phyloP scores from a whole-genome alignment of 306 rosid species.

The Lathyrus tuberosus region DNA sequence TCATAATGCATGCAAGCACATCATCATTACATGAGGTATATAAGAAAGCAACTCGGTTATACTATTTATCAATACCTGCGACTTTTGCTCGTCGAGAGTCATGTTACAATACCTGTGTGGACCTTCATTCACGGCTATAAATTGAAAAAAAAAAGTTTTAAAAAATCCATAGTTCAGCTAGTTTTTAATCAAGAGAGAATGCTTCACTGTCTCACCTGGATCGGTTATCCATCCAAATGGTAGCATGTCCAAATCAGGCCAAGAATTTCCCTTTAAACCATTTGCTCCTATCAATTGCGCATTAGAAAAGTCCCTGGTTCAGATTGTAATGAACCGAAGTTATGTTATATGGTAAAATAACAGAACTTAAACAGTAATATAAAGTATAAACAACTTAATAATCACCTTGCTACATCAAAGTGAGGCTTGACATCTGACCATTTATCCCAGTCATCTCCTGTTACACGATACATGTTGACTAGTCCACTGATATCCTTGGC shows the following conservation, averaged over 20 bases:
- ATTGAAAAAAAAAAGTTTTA: not conserved
- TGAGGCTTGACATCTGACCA: constrained; percentile 75
- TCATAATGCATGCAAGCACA: constrained; percentile 2
- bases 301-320: constrained; percentile 68
- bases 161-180: constrained; percentile 32
- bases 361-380: constrained; percentile 30
- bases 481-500: constrained; percentile 72
- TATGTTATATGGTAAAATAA: constrained; percentile 1
- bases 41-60: constrained; percentile 1
- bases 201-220: constrained; percentile 53
- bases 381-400: not conserved
- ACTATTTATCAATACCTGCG: constrained; percentile 64
- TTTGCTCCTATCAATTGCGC: constrained; percentile 79
- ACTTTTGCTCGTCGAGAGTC: constrained; percentile 64
- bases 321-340: constrained; percentile 31
- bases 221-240: constrained; percentile 94
- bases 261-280: constrained; percentile 81
- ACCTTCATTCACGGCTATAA: constrained; percentile 75
- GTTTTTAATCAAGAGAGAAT: constrained; percentile 20
- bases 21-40: constrained; percentile 19
- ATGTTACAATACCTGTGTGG: constrained; percentile 69
- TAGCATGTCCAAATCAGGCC: constrained; percentile 99
- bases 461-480: constrained; percentile 87
- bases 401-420: constrained; percentile 80
- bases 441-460: constrained; percentile 95